Evolutionary conservation across 2,329 filamentous ascomycete species (phyloP), one percentile per base, ranked within the genome.

Genomic region (Ophiocordyceps robertsii): DNA sequence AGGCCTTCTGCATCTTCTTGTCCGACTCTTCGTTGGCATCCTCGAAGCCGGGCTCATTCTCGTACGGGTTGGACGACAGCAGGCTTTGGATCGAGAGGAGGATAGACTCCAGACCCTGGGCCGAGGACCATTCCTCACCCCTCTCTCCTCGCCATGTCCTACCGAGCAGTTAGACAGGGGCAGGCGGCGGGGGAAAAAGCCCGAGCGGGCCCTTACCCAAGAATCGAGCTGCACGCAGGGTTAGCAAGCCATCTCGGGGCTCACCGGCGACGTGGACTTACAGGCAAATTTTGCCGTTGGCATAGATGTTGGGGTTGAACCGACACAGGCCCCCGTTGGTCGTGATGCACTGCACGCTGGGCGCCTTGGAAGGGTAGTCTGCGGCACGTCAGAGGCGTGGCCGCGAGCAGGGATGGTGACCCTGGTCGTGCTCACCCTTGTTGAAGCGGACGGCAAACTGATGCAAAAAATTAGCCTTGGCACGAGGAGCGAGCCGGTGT

Each of bases 291-390:
- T 90, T 93, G 39, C 92, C 92, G 40, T 68, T 77, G 1, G 88
- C 73, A 58, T 98, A 98, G 47, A 98, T 95, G 57, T 98, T 98
- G 4, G 92, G 92, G 55, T 95, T 95, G 69, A 96, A 96, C 8
- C 92, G 80, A 56, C 82, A 88, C 45, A 82, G 73, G 11, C 90
- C 90, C n/a, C 73, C 70, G 57, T 96, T 95, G 2, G 90, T 98
- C 0, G 92, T 96, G 36, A 80, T 73, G 24, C 83, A 81, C 21
- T 70, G 76, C 24, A 82, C 77, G 13, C 52, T 49, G 2, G 78
- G 78, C 1, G 77, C 72, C 51, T 77, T 80, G 39, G 73, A 68
- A 6, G 92, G 92, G 56, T 98, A 98, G 3, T 95, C 88, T 87
- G 53, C 29, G 47, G 39, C 24, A 10, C 38, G 29, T 39, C 30